phyloP scores from a whole-genome alignment of 1,284 basidiomycete species.

The Singerocomus inundabilis region DNA sequence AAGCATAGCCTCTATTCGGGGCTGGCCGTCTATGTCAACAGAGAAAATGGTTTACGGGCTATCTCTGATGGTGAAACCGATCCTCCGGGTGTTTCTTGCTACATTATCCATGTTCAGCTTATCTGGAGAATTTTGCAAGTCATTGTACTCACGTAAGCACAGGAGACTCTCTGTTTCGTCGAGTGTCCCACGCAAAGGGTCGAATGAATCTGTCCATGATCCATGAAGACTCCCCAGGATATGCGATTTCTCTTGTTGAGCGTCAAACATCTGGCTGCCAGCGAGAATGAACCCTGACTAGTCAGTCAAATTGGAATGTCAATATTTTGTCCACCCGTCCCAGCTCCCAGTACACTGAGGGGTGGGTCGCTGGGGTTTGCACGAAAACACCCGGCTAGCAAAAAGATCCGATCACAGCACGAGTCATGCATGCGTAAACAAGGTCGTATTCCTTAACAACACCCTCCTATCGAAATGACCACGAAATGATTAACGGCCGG shows the following conservation, averaged over 20 bases:
- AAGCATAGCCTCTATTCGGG: neutral
- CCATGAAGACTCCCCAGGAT: neutral
- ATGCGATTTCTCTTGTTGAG: neutral
- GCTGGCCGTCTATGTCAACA: neutral
- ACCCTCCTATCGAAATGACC: neutral
- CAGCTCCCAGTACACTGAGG: neutral
- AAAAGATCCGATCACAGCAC: constrained; percentile 12
- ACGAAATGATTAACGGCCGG: neutral
- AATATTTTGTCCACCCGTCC: constrained; percentile 1
- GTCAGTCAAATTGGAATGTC: constrained; percentile 12
- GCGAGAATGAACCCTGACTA: constrained; percentile 4
- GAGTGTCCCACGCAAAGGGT: constrained; percentile 1
- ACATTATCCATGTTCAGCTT: neutral
- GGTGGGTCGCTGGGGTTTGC: neutral
- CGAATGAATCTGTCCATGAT: neutral
- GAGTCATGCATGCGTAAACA: constrained; percentile 2
- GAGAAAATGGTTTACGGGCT: neutral
- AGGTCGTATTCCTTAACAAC: neutral
- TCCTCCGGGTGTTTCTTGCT: neutral
- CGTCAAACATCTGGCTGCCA: neutral
- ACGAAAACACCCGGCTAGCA: neutral
- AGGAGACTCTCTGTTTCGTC: neutral
- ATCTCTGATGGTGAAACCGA: neutral
- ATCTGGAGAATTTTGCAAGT: neutral
- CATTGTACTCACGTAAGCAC: constrained; percentile 8